Base-by-base conservation (phyloP, 1,284 basidiomycete species). In the Flammula alnicola region DNA sequence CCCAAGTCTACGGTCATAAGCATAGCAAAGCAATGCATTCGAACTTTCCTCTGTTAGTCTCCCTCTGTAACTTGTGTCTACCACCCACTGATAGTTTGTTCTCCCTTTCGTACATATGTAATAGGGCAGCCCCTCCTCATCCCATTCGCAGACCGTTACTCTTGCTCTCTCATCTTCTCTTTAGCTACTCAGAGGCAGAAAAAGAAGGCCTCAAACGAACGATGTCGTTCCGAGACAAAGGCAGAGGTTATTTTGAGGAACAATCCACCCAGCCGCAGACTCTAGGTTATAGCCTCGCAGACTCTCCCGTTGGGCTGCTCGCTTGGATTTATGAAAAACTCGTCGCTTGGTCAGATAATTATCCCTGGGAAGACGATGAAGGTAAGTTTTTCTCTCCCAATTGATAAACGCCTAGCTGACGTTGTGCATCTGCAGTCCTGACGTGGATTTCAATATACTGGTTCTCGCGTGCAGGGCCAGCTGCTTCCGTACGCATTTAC, bases 291-390 rank as follows among this genome's bases (percentile, higher is more conserved):
- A 59, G 67, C 11, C 65, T 85, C 3, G 63, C 74, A 0, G 83
- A 84, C 59, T 83, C 80, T 14, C 83, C 83, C 7, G 70, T 72
- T 3, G 82, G 78, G 0, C 61, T 86, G 10, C 69, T 84, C 2
- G 78, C 76, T 1, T 84, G 81, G 79, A 77, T 86, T 26, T 83
- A 81, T 46, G 81, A 84, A 55, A 84, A 84, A 54, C 63, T 84
- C 0, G 66, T 75, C 3, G 56, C 61, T 9, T 83, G 81, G 78
- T 72, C 77, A 0, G 80, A 83, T 51, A 55, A 59, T 1, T 83
- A 81, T 55, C 64, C 65, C 3, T 82, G 78, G 77, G 62, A 66
- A 5, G 77, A 79, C 40, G 78, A 81, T 25, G 80, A 64, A 55
- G 54, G 63, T 62, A 39, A n/a, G 35, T 36, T 41, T 27, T 37